A percentile compares a stretch with the other conserved stretches of the same genome.
phyloP scores from a whole-genome alignment of 2,329 filamentous ascomycete genomes.

The Camptophora hylomeconis region DNA sequence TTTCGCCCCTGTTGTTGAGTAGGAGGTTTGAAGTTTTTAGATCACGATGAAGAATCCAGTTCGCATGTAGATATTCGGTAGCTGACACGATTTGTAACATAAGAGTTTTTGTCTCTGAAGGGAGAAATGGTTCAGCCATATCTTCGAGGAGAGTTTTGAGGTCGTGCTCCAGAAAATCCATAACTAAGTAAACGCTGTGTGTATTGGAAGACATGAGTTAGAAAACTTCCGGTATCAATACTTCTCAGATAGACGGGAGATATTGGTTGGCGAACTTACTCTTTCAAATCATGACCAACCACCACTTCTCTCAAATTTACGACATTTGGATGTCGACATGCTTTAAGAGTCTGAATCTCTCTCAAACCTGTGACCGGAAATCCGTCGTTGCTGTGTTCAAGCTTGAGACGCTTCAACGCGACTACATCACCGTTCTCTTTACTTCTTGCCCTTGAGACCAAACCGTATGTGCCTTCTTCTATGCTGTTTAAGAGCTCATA shows the following conservation, averaged over 20 bases:
- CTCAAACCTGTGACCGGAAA: constrained; percentile 85
- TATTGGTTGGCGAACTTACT: constrained; percentile 30
- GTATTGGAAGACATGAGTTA: constrained; percentile 22
- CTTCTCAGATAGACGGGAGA: constrained; percentile 22
- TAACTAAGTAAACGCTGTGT: constrained; percentile 73
- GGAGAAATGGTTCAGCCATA: constrained; percentile 86
- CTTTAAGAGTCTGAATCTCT: constrained; percentile 82
- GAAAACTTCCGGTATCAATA: constrained; percentile 22
- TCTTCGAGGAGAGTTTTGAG: constrained; percentile 85
- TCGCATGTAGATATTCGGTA: constrained; percentile 70
- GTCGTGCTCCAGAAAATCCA: constrained; percentile 96
- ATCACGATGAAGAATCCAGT: constrained; percentile 88
- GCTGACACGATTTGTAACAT: constrained; percentile 71
- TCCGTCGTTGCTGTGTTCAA: constrained; percentile 56
- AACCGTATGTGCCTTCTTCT: constrained; percentile 93
- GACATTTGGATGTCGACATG: constrained; percentile 69
- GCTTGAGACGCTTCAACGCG: constrained; percentile 86
- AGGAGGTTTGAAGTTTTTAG: constrained; percentile 89
- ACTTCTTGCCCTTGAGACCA: constrained; percentile 75
- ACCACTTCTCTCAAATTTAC: constrained; percentile 75
- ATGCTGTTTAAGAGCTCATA: constrained; percentile 94
- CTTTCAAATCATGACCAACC: constrained; percentile 50
- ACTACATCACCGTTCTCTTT: constrained; percentile 64
- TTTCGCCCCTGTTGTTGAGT: constrained; percentile 83
- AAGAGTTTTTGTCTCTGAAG: constrained; percentile 84